Percentiles rank a stretch among this genome's conserved stretches.
phyloP scores from a whole-genome alignment of 306 rosid species.

The Begonia loranthoides region DNA sequence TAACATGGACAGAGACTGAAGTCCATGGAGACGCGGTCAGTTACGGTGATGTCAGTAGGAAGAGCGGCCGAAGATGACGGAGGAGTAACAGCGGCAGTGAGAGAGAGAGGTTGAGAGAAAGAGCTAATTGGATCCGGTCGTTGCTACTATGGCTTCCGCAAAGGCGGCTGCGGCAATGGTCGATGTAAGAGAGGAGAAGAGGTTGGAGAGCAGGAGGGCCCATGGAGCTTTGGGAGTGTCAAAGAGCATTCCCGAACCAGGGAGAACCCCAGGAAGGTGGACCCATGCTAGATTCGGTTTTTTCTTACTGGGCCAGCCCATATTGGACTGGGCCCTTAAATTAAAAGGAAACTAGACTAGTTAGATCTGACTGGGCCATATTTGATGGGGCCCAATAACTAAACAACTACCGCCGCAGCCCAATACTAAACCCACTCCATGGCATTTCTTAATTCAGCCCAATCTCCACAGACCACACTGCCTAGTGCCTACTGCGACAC shows the following conservation, averaged over 20 bases:
- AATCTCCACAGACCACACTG: too few relatives aligned
- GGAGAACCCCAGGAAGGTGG: slow-evolving; percentile 4
- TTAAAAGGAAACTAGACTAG: too few relatives aligned
- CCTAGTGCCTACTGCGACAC: too few relatives aligned
- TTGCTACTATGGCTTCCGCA: slow-evolving; percentile 2
- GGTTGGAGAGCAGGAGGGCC: slow-evolving; percentile 20
- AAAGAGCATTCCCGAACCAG: slow-evolving; percentile 7
- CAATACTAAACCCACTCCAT: too few relatives aligned
- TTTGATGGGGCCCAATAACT: too few relatives aligned
- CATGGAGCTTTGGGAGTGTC: slow-evolving; percentile 24
- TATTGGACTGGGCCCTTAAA: too few relatives aligned
- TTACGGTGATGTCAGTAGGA: slow-evolving; percentile 48
- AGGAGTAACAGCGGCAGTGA: slow-evolving; percentile 8
- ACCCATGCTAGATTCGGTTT: neutral
- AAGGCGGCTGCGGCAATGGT: slow-evolving; percentile 9
- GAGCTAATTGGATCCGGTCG: slow-evolving; percentile 18
- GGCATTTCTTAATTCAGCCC: too few relatives aligned
- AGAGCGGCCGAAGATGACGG: slow-evolving; percentile 2
- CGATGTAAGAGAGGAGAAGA: slow-evolving; percentile 6
- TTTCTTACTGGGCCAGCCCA: too few relatives aligned
- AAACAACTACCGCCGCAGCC: too few relatives aligned
- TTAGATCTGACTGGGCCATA: too few relatives aligned
- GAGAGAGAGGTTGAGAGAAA: slow-evolving; percentile 31
- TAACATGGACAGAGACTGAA: slow-evolving; percentile 72
- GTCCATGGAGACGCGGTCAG: slow-evolving; percentile 84